Percentiles rank a stretch among this genome's conserved stretches.
These are phyloP conservation scores for Hyparrhenia diplandra DNA, from an alignment of 176 grass and related monocot species.

Conservation along the genomic window DNA sequence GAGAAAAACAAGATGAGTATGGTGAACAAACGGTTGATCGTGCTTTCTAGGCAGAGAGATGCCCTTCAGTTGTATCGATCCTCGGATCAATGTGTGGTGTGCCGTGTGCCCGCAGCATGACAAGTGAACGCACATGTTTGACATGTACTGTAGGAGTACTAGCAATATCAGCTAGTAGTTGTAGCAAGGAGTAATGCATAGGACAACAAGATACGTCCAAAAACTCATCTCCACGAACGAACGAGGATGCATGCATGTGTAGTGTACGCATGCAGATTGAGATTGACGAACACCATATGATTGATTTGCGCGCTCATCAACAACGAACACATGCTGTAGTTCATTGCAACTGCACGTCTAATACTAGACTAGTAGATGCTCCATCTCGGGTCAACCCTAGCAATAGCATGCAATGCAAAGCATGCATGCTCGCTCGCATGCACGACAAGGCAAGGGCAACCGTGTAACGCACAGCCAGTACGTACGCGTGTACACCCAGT, in stretches of 20 bases:
- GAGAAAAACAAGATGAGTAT: no score
- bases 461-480: not conserved
- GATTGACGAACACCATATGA: not conserved
- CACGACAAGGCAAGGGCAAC: not conserved
- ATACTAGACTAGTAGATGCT: not conserved
- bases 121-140: not conserved
- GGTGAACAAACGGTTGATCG: no score
- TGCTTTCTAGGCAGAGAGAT: no score
- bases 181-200: not conserved
- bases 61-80: no score
- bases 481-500: not conserved
- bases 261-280: constrained; percentile 1
- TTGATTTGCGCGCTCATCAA: not conserved
- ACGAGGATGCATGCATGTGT: not conserved
- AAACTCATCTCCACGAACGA: not conserved
- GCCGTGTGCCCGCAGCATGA: no score
- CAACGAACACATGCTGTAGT: not conserved
- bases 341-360: not conserved
- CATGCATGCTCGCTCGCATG: not conserved
- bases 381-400: not conserved
- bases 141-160: no score
- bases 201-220: constrained; percentile 20
- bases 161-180: no score
- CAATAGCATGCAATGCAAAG: no score
- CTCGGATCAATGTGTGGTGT: no score